Conservation (phyloP, 2,329 filamentous ascomycete species). For the Fusarium sp. region DNA sequence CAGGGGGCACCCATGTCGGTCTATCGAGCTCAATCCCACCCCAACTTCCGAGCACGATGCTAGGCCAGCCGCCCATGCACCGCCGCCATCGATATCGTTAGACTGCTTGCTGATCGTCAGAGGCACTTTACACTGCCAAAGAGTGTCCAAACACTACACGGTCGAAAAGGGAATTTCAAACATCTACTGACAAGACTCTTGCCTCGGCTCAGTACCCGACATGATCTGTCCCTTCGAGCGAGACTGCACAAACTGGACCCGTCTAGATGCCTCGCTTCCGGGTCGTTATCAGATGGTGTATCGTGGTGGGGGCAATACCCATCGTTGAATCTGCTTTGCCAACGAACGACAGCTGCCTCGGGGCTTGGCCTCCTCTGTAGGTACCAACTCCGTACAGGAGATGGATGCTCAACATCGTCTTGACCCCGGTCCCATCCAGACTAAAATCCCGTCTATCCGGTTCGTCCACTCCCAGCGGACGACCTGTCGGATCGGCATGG, state of each 20-base stretch:
- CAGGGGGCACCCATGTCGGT: conserved; percentile 10
- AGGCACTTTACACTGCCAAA: neutral
- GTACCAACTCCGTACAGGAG: neutral
- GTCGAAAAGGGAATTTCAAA: conserved; percentile 6
- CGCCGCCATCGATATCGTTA: neutral
- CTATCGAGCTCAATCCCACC: neutral
- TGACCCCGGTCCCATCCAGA: neutral
- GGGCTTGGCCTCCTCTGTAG: neutral
- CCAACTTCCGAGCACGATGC: neutral
- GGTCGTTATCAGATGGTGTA: neutral
- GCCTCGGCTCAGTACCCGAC: neutral
- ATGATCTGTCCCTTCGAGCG: neutral
- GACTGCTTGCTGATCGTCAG: neutral
- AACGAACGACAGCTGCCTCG: neutral
- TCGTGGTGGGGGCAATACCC: neutral
- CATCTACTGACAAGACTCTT: neutral
- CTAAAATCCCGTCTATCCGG: neutral
- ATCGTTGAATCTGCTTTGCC: neutral
- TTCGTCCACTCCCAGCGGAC: neutral
- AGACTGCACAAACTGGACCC: neutral
- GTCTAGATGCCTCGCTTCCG: neutral
- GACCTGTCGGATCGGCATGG: neutral
- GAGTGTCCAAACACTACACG: neutral
- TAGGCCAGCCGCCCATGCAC: neutral
- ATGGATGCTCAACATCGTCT: neutral